Evolutionary conservation across 2,329 filamentous ascomycete species (phyloP), one percentile per base, ranked within the genome.

Genomic region (Phyllosticta ampelicida): DNA sequence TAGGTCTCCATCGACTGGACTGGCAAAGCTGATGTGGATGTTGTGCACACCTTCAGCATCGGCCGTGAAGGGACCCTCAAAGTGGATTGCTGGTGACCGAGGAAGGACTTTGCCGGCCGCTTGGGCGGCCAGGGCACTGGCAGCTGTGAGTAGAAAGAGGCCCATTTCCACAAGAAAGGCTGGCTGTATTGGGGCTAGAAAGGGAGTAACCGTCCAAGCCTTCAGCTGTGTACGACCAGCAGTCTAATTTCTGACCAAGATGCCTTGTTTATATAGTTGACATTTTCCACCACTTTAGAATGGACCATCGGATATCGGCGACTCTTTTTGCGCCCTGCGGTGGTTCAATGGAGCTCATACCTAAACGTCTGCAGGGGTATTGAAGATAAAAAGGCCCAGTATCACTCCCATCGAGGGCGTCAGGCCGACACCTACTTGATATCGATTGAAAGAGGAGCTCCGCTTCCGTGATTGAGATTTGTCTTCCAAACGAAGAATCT

Each of bases 1-100:
- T 6, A 67, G 60, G 20, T 65, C 61, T 16, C 65, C 65, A 23
- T 63, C 56, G 6, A 65, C n/a, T 18, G 62, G 59, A 5, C 60
- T 49, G 53, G 53, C 55, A 28, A 65, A 67, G 18, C 36, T 52
- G 13, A 66, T 58, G 16, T 65, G 62, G 21, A 67, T 60, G 36
- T 65, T 67, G 23, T 62, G 62, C 44, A 61, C 59, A 11, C 62
- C 60, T 19, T 59, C 59, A 9, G 61, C 62, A 30, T 63, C 60
- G 2, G 62, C 61, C 28, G 60, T 53, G 19, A 62, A 61, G n/a
- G 60, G 61, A 8, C 61, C 61, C 6, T 61, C 52, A 54, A 63
- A 63, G 16, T 51, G 30, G 11, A 63, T 30, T 1, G 52, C 48
- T 13, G 48, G 44, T 21, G 57, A 55, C 6, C 30, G 20, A 11